Percentiles rank a stretch among this genome's conserved stretches.
These are phyloP conservation scores for Fraxinus greggii DNA, from an alignment of 305 asterid genomes.

Conservation along the genomic window DNA sequence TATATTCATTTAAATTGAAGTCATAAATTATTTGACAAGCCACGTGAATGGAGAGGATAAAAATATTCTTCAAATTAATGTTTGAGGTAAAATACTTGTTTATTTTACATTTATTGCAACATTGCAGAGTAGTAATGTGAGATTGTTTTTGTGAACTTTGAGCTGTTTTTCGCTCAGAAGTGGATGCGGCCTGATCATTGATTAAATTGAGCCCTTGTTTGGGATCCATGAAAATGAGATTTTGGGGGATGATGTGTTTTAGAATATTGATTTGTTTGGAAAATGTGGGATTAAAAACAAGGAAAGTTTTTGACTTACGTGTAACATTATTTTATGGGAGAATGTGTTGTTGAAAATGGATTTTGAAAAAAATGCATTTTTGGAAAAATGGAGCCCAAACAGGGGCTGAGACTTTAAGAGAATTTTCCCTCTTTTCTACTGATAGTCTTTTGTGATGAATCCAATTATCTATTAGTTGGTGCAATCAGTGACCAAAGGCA, in stretches of 20 bases:
- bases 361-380: not conserved
- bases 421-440: constrained; percentile 3
- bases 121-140: not conserved
- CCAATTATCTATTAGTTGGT: constrained; percentile 4
- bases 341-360: not conserved
- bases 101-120: not conserved
- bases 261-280: not conserved
- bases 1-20: not conserved
- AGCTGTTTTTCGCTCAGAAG: not conserved
- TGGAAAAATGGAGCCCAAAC: not conserved
- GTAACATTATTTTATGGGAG: not conserved
- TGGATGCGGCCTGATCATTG: not conserved
- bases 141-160: not conserved
- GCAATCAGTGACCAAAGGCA: constrained; percentile 15
- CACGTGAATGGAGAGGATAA: not conserved
- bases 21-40: not conserved
- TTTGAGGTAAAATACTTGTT: not conserved
- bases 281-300: not conserved
- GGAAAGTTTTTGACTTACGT: not conserved
- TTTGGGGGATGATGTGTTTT: not conserved
- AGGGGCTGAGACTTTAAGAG: constrained; percentile 10
- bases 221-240: not conserved
- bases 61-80: not conserved
- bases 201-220: not conserved
- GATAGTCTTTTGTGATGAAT: constrained; percentile 9